Base-by-base conservation (phyloP, 2,329 filamentous ascomycete species). In the Sarocladium strictum region DNA sequence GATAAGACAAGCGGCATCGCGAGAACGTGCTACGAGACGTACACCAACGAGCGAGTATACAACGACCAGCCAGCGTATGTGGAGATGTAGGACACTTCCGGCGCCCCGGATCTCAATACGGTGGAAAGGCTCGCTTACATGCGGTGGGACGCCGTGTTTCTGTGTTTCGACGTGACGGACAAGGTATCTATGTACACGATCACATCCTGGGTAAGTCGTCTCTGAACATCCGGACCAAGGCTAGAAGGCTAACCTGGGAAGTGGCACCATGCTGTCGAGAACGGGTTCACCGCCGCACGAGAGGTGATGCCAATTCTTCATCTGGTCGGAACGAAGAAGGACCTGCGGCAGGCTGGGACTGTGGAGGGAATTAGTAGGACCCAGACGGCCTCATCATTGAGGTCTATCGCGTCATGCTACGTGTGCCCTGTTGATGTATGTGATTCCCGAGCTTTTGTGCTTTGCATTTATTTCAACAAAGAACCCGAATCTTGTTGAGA, bases 1-100 rank as follows among this genome's bases (percentile, higher is more conserved):
- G 27, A 11, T 9, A n/a, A 72, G 69, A 63, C 69, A 23, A 58
- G 58, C 1, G 68, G 60, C 0, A 67, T 72, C 45, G 41, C 63
- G 17, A 62, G 67, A 23, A 69, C 69, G 1, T 53, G 62, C 29
- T 72, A 68, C 43, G 70, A 72, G 53, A 68, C 65, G 0, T 72
- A 72, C 54, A 58, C 60, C 40, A 63, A 60, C 29, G 60, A 67
- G 14, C 58, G 61, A 14, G 33, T 57, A 2, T 66, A 64, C 56
- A 38, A 64, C 41, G 57, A 55, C 26, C 59, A 63, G 35, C 60
- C 62, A 41, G 63, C 62, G 1, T 61, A 61, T 55, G 57, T 69
- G 51, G 70, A 72, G 61, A 54, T 72, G 55, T 72, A 69, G 70
- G 70, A 72, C 56, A 72, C 68, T 58, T 72, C 70, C 24, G 70